Conservation (phyloP, 805 yeast species). For the Candida taoyuanica region DNA sequence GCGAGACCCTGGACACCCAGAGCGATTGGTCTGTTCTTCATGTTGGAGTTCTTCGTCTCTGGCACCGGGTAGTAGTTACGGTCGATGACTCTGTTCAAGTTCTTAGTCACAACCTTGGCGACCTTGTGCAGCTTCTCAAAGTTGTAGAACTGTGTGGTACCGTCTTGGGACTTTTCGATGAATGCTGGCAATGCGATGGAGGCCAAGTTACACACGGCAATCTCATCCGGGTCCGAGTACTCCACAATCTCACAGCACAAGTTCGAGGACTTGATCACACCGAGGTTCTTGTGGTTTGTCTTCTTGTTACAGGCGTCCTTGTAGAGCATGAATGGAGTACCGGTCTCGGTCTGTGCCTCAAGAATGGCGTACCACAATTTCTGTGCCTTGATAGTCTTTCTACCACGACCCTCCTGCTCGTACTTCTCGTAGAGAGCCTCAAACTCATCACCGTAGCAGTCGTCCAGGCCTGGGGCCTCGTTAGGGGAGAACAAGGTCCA, state of each 20-base stretch:
- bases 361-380: conserved; percentile 86
- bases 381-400: conserved; percentile 76
- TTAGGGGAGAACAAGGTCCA: conserved; percentile 93
- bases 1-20: conserved; percentile 98
- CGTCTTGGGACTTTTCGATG: conserved; percentile 46
- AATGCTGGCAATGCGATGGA: conserved; percentile 86
- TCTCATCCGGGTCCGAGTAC: conserved; percentile 84
- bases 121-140: conserved; percentile 71
- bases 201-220: conserved; percentile 93
- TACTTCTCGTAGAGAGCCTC: conserved; percentile 65
- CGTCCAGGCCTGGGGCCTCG: conserved; percentile 82
- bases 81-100: conserved; percentile 81
- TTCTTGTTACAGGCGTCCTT: conserved; percentile 89
- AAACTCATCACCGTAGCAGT: conserved; percentile 83
- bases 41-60: conserved; percentile 70
- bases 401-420: conserved; percentile 65
- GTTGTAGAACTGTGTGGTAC: conserved; percentile 50
- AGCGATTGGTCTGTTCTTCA: conserved; percentile 90
- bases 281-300: conserved; percentile 88
- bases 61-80: conserved; percentile 79
- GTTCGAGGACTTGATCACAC: conserved; percentile 89
- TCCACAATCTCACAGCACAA: conserved; percentile 94
- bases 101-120: conserved; percentile 71
- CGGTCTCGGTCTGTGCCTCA: conserved; percentile 94
- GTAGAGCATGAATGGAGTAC: conserved; percentile 91